Base-by-base conservation (phyloP, 345 rosid genomes). In the Boechera divaricarpa region DNA sequence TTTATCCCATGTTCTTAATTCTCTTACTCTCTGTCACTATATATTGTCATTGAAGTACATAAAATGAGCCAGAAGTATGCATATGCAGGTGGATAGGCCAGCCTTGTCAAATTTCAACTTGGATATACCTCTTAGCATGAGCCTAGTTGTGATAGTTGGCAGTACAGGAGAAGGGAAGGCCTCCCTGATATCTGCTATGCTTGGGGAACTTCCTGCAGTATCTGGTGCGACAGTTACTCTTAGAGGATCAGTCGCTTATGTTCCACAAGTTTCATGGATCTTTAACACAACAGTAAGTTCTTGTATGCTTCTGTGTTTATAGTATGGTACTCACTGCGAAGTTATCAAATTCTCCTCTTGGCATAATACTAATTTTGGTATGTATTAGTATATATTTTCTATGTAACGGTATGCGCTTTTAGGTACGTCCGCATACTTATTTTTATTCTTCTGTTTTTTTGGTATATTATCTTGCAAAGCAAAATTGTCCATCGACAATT, bases 91-190 rank as follows among this genome's bases (percentile, higher is more conserved):
- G 49, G 99, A 91, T 86, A 91, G 78, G 73, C 94, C 96, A 26
- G 84, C 98, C 55, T 83, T 95, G 81, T 95, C 93, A 74, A 83
- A 95, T 75, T 80, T 95, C 83, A 92, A 91, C 82, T 73, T 92
- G 85, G 96, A 91, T 80, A 61, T 95, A 73, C 98, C 98, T 58
- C 18, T 83, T 63, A 98, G 99, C 28, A 18, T 18, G 21, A 90
- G 93, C 88, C 83, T 95, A 77, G 98, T 95, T 73, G 99, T 98
- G 16, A 59, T 95, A 63, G 99, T 95, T 83, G 99, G 99, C 57
- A 84, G 98, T 79, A 92, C 99, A 18, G 99, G 99, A 65, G 99
- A 92, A 85, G 99, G 99, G 77, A 95, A 95, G 82, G 91, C 99
- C 62, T 92, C 99, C 4, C 85, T 95, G 76, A 74, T 91, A 78